phyloP scores from a whole-genome alignment of 164 flowering plant species.

The Aristolochia fimbriata region DNA sequence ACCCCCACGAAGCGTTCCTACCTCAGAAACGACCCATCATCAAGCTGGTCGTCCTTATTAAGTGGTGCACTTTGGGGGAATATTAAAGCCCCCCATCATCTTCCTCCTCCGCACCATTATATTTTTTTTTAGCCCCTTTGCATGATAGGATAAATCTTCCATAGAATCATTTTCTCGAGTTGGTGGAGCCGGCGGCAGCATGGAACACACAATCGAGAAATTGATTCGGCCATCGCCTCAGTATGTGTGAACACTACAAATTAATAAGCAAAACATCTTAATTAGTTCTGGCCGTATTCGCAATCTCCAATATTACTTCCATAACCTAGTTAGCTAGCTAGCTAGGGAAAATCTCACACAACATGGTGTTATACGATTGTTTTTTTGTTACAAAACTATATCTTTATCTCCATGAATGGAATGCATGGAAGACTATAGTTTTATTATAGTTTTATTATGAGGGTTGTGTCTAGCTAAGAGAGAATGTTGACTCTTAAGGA shows the following conservation, averaged over 20 bases:
- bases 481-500: neutral
- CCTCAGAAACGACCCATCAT: conserved; percentile 13
- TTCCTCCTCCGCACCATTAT: neutral
- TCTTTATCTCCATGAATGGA: conserved; percentile 10
- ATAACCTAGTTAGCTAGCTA: too few species aligned
- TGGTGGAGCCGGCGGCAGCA: conserved; percentile 11
- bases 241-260: too few species aligned
- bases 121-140: conserved; percentile 23
- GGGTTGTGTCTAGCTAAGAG: conserved; percentile 2
- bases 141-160: conserved; percentile 34
- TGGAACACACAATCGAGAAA: too few species aligned
- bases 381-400: neutral
- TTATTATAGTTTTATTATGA: too few species aligned
- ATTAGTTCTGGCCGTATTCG: too few species aligned
- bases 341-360: conserved; percentile 6
- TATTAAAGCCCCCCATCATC: conserved; percentile 5
- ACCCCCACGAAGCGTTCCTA: conserved; percentile 9
- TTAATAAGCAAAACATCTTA: too few species aligned
- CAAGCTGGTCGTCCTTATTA: conserved; percentile 11
- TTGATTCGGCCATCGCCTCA: too few species aligned
- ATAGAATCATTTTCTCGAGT: conserved; percentile 35
- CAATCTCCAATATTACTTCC: too few species aligned
- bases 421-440: conserved; percentile 15
- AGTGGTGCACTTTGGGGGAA: conserved; percentile 45
- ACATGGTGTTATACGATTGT: neutral